phyloP scores from a whole-genome alignment of 257 asterid genomes.

The Voacanga thouarsii region DNA sequence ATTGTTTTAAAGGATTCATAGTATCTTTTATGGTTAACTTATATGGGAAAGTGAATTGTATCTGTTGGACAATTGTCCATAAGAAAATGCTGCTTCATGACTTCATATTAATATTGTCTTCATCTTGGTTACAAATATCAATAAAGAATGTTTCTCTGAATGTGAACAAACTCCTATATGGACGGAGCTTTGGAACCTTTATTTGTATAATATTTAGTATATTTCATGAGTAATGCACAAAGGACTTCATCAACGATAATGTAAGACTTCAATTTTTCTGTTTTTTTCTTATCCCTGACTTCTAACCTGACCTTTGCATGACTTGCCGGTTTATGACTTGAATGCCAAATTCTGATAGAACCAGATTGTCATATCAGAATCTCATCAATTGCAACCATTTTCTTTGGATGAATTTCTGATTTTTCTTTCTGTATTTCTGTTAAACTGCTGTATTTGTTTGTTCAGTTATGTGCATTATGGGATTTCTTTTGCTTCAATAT shows the following conservation, averaged over 20 bases:
- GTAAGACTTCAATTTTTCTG: not conserved
- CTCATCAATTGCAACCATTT: not conserved
- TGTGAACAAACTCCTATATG: too few relatives aligned
- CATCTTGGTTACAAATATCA: not conserved
- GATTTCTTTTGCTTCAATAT: conserved; percentile 95
- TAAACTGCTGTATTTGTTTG: conserved; percentile 8
- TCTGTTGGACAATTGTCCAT: not conserved
- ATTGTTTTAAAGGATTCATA: not conserved
- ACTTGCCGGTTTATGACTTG: not conserved
- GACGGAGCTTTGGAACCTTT: not conserved
- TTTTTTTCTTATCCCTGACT: not conserved
- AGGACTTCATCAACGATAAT: not conserved
- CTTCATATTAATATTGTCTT: not conserved
- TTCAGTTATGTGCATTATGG: conserved; percentile 93
- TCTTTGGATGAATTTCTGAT: not conserved
- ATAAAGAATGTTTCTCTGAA: not conserved
- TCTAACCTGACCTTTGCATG: conserved; percentile 1
- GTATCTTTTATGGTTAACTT: not conserved
- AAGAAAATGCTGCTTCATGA: too few relatives aligned
- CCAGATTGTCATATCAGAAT: not conserved
- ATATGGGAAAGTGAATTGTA: not conserved
- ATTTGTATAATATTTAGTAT: too few relatives aligned
- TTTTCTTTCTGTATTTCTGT: conserved; percentile 1
- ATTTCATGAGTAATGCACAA: not conserved
- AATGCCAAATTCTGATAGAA: not conserved